Base-by-base conservation (phyloP, 352 stramenopile species). In the Globisporangium paddicum region DNA sequence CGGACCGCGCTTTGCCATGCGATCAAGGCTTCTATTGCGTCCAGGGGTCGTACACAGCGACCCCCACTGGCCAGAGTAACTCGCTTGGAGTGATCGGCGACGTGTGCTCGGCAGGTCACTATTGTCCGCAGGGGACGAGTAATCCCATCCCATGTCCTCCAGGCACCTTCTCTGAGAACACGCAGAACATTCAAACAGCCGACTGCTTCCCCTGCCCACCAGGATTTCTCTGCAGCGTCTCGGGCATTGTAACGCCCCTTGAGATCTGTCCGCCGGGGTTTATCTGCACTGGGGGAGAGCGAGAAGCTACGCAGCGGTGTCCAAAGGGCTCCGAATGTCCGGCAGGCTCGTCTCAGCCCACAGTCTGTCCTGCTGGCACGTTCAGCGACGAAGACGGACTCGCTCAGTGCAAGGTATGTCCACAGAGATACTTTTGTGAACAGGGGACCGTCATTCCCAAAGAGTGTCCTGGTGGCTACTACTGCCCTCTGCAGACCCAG, bases 1-100 rank as follows among this genome's bases (percentile, higher is more conserved):
- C 74, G 0, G 68, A 90, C 11, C 66, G 73, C 35, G 83, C 86
- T 5, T 30, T 91, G 8, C 75, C 79, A 0, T 98, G 91, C 35
- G 63, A 77, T 5, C 60, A 77, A 34, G 91, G 91, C 0, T 96
- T 91, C 62, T 96, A 95, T 62, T 98, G 90, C 51, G 67, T 96
- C 0, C 87, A 95, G 62, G 83, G 84, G 9, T 93, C 83, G 13
- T 96, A 77, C 62, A 94, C 84, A 1, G 69, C 79, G 8, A 87
- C 72, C 2, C 84, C 84, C 8, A 91, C 80, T 0, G 82, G 84
- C 0, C 68, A 90, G 60, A 80, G 66, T 51, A 94, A 93, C 60
- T 79, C 75, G 11, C 67, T 93, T 7, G 84, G 84, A 2, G 69
- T 66, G 0, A 91, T 96, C 28, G 86, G 86, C 8, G 60, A 96